Base-by-base conservation (phyloP, 2,329 filamentous ascomycete genomes). In the Helotiales sp. region DNA sequence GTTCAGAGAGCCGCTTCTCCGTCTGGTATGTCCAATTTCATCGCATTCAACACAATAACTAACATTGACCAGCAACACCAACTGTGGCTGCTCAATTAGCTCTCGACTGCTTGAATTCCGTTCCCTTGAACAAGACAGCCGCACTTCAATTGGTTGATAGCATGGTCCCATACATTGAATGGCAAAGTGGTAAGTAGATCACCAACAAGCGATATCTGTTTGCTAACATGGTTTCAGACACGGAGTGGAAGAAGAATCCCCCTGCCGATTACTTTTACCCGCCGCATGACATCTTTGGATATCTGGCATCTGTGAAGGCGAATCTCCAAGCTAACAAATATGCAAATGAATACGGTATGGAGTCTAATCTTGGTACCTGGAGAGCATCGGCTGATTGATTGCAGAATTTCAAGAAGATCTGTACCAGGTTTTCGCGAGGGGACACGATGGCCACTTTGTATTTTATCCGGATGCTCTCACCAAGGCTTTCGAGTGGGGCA, bases 381-480 rank as follows among this genome's bases (percentile, higher is more conserved):
- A 28, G 28, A 54, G 11, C 45, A 60, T 13, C 28, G 45, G 22
- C 61, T 64, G 28, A 64, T 37, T 50, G 28, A 20, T 40, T 34
- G 32, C 58, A 64, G 69, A 78, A 6, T 68, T 66, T 30, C 65
- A 68, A 61, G 69, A 79, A 7, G 85, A 85, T 30, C 79, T 92
- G 2, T 84, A 85, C 65, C 77, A 81, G 40, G 77, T 86, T 7
- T 80, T 88, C 40, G 81, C 82, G 26, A 80, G 80, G 1, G 85
- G 86, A 3, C 87, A 91, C 71, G 89, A 92, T 74, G 87, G 88
- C 0, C 90, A 92, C 73, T 88, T 90, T 60, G 78, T 80, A 1
- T 88, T 84, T 73, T 78, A 82, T 15, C 85, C 86, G 2, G 85
- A 87, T 69, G 79, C 83, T 4, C 80, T 88, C 8, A 71, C 75